Evolutionary conservation across 176 grass and related monocot species (phyloP).

Genomic region (Elymus sibiricus): DNA sequence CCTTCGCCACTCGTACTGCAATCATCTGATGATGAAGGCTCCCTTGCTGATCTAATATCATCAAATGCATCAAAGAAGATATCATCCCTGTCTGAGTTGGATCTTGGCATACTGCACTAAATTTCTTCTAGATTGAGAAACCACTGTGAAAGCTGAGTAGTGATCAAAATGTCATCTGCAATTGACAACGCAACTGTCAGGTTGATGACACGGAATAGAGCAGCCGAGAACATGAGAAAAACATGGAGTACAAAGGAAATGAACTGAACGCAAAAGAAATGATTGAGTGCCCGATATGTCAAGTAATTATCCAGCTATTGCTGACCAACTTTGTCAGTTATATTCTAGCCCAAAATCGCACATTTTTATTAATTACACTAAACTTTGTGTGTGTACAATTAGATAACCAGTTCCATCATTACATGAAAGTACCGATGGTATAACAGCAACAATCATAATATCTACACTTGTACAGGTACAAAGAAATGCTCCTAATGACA

Average conservation of each 20-base stretch:
- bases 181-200: not conserved
- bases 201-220: not conserved
- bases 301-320: not conserved
- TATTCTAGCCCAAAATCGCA: not conserved
- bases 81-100: slow-evolving; percentile 50
- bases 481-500: not conserved
- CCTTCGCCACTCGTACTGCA: slow-evolving; percentile 37
- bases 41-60: slow-evolving; percentile 33
- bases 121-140: not conserved
- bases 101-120: slow-evolving; percentile 48
- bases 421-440: not conserved
- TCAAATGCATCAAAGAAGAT: slow-evolving; percentile 78
- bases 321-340: not conserved
- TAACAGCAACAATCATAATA: not conserved
- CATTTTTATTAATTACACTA: slow-evolving; percentile 3
- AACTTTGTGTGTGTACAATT: not conserved
- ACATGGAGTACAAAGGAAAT: not conserved
- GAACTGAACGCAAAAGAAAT: not conserved
- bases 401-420: not conserved
- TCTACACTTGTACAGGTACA: not conserved
- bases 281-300: not conserved
- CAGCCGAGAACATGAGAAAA: not conserved
- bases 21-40: slow-evolving; percentile 50
- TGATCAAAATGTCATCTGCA: slow-evolving; percentile 31
- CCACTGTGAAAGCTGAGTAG: not conserved